A percentile compares a stretch with the other conserved stretches of the same genome.
Evolutionary conservation across 768 basidiomycete species (phyloP).

Genomic region (Phylloporus sp.): DNA sequence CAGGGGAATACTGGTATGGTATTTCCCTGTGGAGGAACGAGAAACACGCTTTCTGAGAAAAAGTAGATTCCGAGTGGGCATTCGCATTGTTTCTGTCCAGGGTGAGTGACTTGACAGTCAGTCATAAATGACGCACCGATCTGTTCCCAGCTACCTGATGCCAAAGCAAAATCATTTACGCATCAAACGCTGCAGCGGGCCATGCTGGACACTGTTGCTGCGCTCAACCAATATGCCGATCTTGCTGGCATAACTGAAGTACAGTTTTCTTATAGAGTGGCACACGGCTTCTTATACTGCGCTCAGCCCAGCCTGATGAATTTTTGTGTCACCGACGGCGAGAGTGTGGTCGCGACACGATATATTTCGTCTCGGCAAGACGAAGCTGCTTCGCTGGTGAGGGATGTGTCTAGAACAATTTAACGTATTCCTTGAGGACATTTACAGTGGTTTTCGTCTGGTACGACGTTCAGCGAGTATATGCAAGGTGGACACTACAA

Average conservation of each 20-base stretch:
- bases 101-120: constrained; percentile 32
- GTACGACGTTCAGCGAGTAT: constrained; percentile 89
- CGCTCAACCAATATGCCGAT: constrained; percentile 71
- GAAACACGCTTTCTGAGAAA: neutral
- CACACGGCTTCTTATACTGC: constrained; percentile 1
- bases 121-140: constrained; percentile 6
- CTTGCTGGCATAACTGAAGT: constrained; percentile 73
- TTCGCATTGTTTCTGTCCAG: constrained; percentile 89
- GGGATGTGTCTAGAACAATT: constrained; percentile 14
- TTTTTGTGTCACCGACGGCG: constrained; percentile 94
- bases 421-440: constrained; percentile 4
- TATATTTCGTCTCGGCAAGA: constrained; percentile 91
- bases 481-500: constrained; percentile 85
- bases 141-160: constrained; percentile 62
- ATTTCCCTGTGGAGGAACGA: neutral
- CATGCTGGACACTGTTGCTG: constrained; percentile 83
- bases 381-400: constrained; percentile 86
- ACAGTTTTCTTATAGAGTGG: constrained; percentile 3
- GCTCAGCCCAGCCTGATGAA: constrained; percentile 83
- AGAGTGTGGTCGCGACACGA: constrained; percentile 87
- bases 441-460: constrained; percentile 86
- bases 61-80: constrained; percentile 90
- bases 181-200: constrained; percentile 69
- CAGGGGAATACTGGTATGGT: constrained; percentile 84
- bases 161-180: constrained; percentile 70